Evolutionary conservation across 768 basidiomycete species (phyloP), one percentile per base, ranked within the genome.

Genomic region (Tricholoma sp.): DNA sequence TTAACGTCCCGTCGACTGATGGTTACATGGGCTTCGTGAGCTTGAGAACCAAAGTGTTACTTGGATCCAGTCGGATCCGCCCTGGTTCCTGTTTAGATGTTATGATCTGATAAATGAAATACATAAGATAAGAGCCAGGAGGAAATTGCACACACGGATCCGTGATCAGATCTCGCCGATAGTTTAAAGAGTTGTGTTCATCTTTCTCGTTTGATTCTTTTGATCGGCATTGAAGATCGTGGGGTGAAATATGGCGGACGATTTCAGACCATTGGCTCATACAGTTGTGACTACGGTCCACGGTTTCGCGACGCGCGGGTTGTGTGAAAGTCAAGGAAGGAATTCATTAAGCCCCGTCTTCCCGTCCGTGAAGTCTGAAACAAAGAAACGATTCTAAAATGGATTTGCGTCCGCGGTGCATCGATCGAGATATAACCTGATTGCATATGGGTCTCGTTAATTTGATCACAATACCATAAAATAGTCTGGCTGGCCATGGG

Each of bases 141-240:
- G 15, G 47, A 32, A n/a, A 9, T 31, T 9, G 4, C 17, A 15
- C 29, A 49, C 29, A 6, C 6, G 29, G n/a, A 17, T 49, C 47
- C 47, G 17, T 49, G 47, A 49, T 49, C 28, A 32, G 29, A 49
- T 49, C 47, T 49, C 8, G 32, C 29, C 31, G 32, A 9, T 49
- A 29, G n/a, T 32, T 32, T 32, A 24, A 24, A 24, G 24, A 24
- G 24, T 24, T 24, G 24, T 31, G 18, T 53, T 52, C 42, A 8
- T 31, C 12, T 52, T 28, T 6, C 9, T 42, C 52, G 41, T 42
- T 39, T 53, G 39, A 37, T 53, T 53, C 52, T 53, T 36, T 53
- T 53, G 52, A 53, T 53, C 29, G 37, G 37, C 28, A 41, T 28
- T 53, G 41, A 32, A 42, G 52, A 53, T 53, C 31, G 24, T 44